A percentile compares a stretch with the other conserved stretches of the same genome.
phyloP scores from a whole-genome alignment of 768 basidiomycete species.

The Cyclocybe cylindracea region DNA sequence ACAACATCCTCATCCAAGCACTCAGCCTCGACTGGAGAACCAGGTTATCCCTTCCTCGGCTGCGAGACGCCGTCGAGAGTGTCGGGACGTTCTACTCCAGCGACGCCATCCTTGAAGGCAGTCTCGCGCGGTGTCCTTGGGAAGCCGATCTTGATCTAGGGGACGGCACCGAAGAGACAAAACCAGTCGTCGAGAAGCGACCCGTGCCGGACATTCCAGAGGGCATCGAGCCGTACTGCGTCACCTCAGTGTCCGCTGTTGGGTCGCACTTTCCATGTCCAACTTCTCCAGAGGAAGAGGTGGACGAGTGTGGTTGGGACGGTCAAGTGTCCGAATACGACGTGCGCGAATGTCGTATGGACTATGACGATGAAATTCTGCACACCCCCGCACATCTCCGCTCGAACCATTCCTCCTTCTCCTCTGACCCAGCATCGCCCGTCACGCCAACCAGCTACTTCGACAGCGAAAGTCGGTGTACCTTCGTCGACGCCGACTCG shows the following conservation, averaged over 20 bases:
- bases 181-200: constrained; percentile 10
- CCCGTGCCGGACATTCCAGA: constrained; percentile 18
- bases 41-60: constrained; percentile 50
- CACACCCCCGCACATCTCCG: constrained; percentile 10
- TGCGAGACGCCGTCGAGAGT: constrained; percentile 56
- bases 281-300: not conserved
- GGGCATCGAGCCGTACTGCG: constrained; percentile 21
- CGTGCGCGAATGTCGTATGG: constrained; percentile 8
- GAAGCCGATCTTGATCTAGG: constrained; percentile 50
- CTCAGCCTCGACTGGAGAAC: constrained; percentile 70
- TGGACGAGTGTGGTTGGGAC: constrained; percentile 11
- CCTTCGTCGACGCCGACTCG: constrained; percentile 7
- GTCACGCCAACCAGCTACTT: constrained; percentile 16
- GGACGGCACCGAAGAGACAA: constrained; percentile 10
- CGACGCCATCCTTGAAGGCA: constrained; percentile 79
- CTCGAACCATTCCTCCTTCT: constrained; percentile 18
- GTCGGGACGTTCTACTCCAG: constrained; percentile 70
- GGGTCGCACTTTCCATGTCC: constrained; percentile 13
- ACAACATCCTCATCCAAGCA: constrained; percentile 73
- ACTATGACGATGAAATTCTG: constrained; percentile 8
- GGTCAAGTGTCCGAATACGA: constrained; percentile 7
- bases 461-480: constrained; percentile 1
- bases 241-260: constrained; percentile 14
- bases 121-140: constrained; percentile 78
- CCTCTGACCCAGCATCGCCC: constrained; percentile 19